Percentiles rank a stretch among this genome's conserved stretches.
phyloP scores from a whole-genome alignment of 192 early-diverging fungal species.

The Spizellomyces sp. region DNA sequence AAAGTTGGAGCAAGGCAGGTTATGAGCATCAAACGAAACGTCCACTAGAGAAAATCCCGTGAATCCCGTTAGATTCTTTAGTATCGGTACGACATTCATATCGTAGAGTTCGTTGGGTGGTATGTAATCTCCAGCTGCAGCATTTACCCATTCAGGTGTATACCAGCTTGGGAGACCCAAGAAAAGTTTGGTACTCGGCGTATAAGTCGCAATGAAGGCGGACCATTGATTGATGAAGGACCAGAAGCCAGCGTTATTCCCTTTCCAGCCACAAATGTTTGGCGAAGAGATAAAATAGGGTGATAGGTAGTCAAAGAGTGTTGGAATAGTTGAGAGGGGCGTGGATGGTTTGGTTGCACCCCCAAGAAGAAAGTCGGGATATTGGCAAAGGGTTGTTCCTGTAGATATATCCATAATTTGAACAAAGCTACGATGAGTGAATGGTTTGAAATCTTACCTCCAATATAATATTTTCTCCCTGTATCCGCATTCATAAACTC shows the following conservation, averaged over 20 bases:
- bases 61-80: conserved; percentile 21
- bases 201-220: background rate
- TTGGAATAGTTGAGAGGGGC: background rate
- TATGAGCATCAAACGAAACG: conserved; percentile 26
- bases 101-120: conserved; percentile 2
- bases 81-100: background rate
- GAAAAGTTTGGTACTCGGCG: conserved; percentile 9
- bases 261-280: conserved; percentile 31
- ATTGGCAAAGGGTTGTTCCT: conserved; percentile 35
- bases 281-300: conserved; percentile 28
- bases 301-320: conserved; percentile 32
- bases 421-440: too few relatives aligned
- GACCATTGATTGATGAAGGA: conserved; percentile 21
- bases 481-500: conserved; percentile 21
- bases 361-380: conserved; percentile 30
- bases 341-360: background rate
- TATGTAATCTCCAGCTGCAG: conserved; percentile 38
- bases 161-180: conserved; percentile 31
- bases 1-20: conserved; percentile 23
- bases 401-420: background rate
- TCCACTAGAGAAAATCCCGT: conserved; percentile 37
- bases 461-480: background rate
- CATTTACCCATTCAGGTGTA: conserved; percentile 12
- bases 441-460: conserved; percentile 1
- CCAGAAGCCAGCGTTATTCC: conserved; percentile 38